phyloP scores from a whole-genome alignment of 2,329 filamentous ascomycete genomes.

The Monilinia polystroma region DNA sequence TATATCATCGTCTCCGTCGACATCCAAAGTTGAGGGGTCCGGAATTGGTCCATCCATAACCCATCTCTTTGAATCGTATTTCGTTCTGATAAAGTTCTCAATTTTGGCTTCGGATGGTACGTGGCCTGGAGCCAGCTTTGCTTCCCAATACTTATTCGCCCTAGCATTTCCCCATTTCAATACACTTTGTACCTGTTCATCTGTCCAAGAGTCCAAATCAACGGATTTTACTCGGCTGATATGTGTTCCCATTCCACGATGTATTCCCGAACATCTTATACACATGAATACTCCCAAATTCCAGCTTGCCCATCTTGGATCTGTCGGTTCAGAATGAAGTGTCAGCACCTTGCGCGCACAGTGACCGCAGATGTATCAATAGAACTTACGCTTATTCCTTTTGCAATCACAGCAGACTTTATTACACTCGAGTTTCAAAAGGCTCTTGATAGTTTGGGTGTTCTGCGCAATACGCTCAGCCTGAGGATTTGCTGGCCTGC shows the following conservation, averaged over 20 bases:
- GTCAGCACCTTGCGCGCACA: neutral
- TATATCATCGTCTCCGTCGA: slow-evolving; percentile 81
- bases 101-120: slow-evolving; percentile 96
- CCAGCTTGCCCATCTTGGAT: slow-evolving; percentile 99
- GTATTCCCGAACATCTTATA: slow-evolving; percentile 97
- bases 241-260: slow-evolving; percentile 97
- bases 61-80: slow-evolving; percentile 98
- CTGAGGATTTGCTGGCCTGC: slow-evolving; percentile 72
- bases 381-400: slow-evolving; percentile 83
- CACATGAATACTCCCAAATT: slow-evolving; percentile 96
- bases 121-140: slow-evolving; percentile 87
- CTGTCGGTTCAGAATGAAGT: slow-evolving; percentile 47
- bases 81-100: slow-evolving; percentile 98
- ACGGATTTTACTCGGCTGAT: slow-evolving; percentile 98
- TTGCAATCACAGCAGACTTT: slow-evolving; percentile 99
- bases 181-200: slow-evolving; percentile 93
- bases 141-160: slow-evolving; percentile 99
- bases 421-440: slow-evolving; percentile 92
- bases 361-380: neutral
- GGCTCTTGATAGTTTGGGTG: slow-evolving; percentile 86
- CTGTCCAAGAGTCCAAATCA: slow-evolving; percentile 96
- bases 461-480: slow-evolving; percentile 91
- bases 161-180: slow-evolving; percentile 93
- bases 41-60: slow-evolving; percentile 97
- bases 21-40: slow-evolving; percentile 83